These are phyloP conservation scores for Saccharomyces hybrid DNA, from an alignment of 1,139 yeast species.

Conservation along the genomic window DNA sequence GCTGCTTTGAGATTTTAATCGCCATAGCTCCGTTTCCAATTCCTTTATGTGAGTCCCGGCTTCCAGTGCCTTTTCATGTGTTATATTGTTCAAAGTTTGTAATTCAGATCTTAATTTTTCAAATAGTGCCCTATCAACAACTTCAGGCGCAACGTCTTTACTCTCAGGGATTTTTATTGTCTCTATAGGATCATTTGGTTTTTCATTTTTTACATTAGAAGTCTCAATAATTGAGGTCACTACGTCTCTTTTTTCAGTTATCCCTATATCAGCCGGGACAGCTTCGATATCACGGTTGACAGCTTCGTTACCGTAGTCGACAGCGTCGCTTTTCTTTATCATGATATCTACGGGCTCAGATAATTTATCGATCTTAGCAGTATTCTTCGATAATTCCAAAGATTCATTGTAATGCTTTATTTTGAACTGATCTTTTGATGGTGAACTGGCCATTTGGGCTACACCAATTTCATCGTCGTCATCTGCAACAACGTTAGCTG, in stretches of 20 bases:
- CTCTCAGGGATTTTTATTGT: not conserved
- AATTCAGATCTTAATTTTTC: slow-evolving; percentile 39
- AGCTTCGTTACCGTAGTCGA: not conserved
- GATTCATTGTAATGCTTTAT: slow-evolving; percentile 15
- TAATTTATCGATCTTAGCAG: not conserved
- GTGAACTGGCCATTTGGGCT: slow-evolving; percentile 21
- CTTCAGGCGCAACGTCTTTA: not conserved
- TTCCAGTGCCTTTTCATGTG: slow-evolving; percentile 45
- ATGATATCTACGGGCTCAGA: not conserved
- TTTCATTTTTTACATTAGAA: not conserved
- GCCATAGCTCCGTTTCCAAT: slow-evolving; percentile 41
- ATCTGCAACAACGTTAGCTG: not conserved
- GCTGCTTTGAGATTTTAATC: slow-evolving; percentile 18
- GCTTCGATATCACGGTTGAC: not conserved
- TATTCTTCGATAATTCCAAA: slow-evolving; percentile 7
- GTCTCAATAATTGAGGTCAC: too few relatives aligned
- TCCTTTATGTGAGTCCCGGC: slow-evolving; percentile 45
- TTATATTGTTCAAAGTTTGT: slow-evolving; percentile 38
- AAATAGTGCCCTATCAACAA: slow-evolving; percentile 22
- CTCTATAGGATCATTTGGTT: not conserved
- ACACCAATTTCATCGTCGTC: slow-evolving; percentile 17
- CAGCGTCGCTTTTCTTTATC: not conserved
- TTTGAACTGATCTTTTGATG: slow-evolving; percentile 18
- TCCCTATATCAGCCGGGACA: not conserved
- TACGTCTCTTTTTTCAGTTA: not conserved